A percentile compares a stretch with the other conserved stretches of the same genome.
Evolutionary conservation across 108 stramenopile genomes (phyloP).

Genomic region (Nitzschia putrida): DNA sequence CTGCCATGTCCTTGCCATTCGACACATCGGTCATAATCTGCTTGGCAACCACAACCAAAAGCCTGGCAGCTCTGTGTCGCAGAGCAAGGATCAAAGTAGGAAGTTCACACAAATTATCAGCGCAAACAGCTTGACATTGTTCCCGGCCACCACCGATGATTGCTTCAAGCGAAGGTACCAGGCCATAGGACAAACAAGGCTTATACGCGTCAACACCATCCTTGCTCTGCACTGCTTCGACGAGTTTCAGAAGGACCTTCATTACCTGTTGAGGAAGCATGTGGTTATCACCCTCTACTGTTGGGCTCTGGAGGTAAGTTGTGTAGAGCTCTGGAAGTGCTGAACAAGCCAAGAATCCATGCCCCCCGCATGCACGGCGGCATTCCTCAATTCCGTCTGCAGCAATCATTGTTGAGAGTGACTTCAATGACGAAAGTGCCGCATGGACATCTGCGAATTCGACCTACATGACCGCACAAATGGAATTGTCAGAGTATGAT

Average conservation of each 20-base stretch:
- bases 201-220: conserved; percentile 34
- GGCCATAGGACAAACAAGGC: conserved; percentile 43
- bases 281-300: conserved; percentile 92
- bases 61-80: conserved; percentile 72
- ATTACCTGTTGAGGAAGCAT: conserved; percentile 91
- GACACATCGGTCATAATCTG: conserved; percentile 55
- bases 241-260: conserved; percentile 84
- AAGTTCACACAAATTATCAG: conserved; percentile 44
- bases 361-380: conserved; percentile 94
- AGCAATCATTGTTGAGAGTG: conserved; percentile 85
- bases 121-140: conserved; percentile 20
- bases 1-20: conserved; percentile 43
- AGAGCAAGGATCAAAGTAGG: conserved; percentile 57
- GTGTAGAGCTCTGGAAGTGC: conserved; percentile 90
- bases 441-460: conserved; percentile 90
- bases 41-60: conserved; percentile 64
- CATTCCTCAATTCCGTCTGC: conserved; percentile 96
- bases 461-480: not conserved
- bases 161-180: conserved; percentile 51
- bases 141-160: conserved; percentile 32
- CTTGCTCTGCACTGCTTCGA: conserved; percentile 48
- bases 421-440: conserved; percentile 88
- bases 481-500: not conserved
- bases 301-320: conserved; percentile 90
- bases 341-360: conserved; percentile 89